phyloP scores from a whole-genome alignment of 2,329 filamentous ascomycete genomes.

The Sphaerulina vaccinii region DNA sequence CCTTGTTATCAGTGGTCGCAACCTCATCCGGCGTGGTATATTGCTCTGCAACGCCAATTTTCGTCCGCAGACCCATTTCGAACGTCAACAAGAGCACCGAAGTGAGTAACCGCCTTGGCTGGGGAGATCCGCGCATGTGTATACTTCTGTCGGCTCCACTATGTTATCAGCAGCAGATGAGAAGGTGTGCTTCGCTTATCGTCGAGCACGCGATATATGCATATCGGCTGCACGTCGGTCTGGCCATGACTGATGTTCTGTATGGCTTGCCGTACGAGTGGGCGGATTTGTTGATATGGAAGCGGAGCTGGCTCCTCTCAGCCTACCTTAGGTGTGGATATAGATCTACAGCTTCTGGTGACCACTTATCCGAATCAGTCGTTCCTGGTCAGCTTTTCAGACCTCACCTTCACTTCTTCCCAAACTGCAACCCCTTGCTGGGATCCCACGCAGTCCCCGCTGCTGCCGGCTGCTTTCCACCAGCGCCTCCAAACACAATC shows the following conservation, averaged over 20 bases:
- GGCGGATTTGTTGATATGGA: too few relatives aligned
- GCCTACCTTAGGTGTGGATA: too few relatives aligned
- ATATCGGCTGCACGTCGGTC: not conserved
- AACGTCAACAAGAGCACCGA: too few relatives aligned
- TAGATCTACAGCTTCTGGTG: too few relatives aligned
- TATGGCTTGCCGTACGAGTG: too few relatives aligned
- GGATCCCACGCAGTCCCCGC: constrained; percentile 30
- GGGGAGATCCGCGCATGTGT: too few relatives aligned
- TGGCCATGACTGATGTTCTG: too few relatives aligned
- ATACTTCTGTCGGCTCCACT: not conserved
- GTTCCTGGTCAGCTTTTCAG: too few relatives aligned
- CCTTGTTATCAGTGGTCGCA: not conserved
- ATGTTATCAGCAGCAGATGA: not conserved
- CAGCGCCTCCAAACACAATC: constrained; percentile 33
- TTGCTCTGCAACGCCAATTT: not conserved
- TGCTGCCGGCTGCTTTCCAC: constrained; percentile 7
- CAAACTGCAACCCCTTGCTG: constrained; percentile 31
- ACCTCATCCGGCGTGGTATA: not conserved
- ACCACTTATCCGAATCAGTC: too few relatives aligned
- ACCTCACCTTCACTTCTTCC: constrained; percentile 8
- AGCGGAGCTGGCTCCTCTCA: too few relatives aligned
- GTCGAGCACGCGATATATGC: not conserved
- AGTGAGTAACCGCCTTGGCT: too few relatives aligned
- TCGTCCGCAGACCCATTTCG: too few relatives aligned
- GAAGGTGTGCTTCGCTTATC: not conserved